phyloP scores from a whole-genome alignment of 306 rosid genomes.

The Fagus sylvatica region DNA sequence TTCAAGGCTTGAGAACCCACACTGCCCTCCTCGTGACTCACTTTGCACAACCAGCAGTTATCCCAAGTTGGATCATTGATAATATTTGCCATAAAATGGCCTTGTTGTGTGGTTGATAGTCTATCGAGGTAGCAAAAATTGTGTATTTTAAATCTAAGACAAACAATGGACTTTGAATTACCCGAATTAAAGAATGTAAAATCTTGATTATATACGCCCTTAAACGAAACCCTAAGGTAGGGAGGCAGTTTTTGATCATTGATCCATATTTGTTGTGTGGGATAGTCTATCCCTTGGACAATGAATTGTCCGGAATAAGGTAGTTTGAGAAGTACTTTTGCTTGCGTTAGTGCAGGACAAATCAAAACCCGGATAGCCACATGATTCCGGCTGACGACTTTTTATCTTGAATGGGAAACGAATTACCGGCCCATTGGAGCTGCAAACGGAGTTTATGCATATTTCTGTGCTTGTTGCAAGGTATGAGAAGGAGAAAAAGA shows the following conservation, averaged over 20 bases:
- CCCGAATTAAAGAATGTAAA: slow-evolving; percentile 62
- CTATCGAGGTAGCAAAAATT: slow-evolving; percentile 60
- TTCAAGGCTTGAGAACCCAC: no score
- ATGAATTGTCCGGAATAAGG: slow-evolving; percentile 45
- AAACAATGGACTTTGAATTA: slow-evolving; percentile 43
- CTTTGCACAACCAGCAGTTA: no score
- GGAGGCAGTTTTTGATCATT: slow-evolving; percentile 78
- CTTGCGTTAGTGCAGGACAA: slow-evolving; percentile 32
- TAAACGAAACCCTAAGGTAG: slow-evolving; percentile 54
- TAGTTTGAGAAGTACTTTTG: slow-evolving; percentile 44
- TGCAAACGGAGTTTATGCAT: slow-evolving; percentile 47
- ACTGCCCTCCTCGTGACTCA: no score
- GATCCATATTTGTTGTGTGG: slow-evolving; percentile 53
- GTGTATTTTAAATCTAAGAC: slow-evolving; percentile 43
- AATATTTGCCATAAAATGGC: background rate
- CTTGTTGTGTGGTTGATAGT: no score
- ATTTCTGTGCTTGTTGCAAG: slow-evolving; percentile 26
- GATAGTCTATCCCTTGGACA: slow-evolving; percentile 55
- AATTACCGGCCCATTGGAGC: slow-evolving; percentile 18
- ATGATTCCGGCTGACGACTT: slow-evolving; percentile 28
- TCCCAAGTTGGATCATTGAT: no score
- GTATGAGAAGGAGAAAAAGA: slow-evolving; percentile 24
- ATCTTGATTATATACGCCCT: slow-evolving; percentile 26
- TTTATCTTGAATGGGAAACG: slow-evolving; percentile 62
- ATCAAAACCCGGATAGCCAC: slow-evolving; percentile 65